Percentiles rank a stretch among this genome's conserved stretches.
These are phyloP conservation scores for Calonectria ilicicola DNA, from an alignment of 2,329 filamentous ascomycete genomes.

Conservation along the genomic window DNA sequence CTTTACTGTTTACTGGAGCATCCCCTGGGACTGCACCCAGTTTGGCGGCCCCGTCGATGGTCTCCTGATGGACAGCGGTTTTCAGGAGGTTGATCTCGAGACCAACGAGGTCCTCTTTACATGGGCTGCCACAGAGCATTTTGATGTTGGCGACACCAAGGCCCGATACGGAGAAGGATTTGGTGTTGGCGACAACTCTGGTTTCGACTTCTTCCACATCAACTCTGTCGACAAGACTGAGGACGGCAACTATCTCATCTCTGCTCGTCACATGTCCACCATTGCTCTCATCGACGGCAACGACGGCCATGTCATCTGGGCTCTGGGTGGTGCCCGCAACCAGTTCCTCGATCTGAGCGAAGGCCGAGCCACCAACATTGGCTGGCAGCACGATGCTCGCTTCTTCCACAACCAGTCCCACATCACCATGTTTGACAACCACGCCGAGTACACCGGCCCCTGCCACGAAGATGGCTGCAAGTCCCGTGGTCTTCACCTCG, in stretches of 20 bases:
- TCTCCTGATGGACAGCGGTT: slow-evolving; percentile 50
- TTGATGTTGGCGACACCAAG: slow-evolving; percentile 40
- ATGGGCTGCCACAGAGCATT: slow-evolving; percentile 51
- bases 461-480: slow-evolving; percentile 43
- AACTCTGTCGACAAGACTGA: slow-evolving; percentile 48
- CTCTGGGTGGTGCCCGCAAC: slow-evolving; percentile 50
- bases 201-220: slow-evolving; percentile 54
- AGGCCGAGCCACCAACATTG: slow-evolving; percentile 50
- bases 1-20: slow-evolving; percentile 54
- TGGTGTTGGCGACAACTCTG: slow-evolving; percentile 44
- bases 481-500: slow-evolving; percentile 45
- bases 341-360: slow-evolving; percentile 50
- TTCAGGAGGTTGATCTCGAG: slow-evolving; percentile 53
- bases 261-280: slow-evolving; percentile 46
- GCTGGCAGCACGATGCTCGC: slow-evolving; percentile 54
- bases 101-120: slow-evolving; percentile 52
- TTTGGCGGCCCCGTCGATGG: slow-evolving; percentile 47
- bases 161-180: slow-evolving; percentile 44
- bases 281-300: slow-evolving; percentile 45
- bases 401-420: slow-evolving; percentile 44
- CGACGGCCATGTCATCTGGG: slow-evolving; percentile 50
- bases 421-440: slow-evolving; percentile 55
- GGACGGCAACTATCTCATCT: slow-evolving; percentile 53
- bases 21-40: slow-evolving; percentile 44
- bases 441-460: slow-evolving; percentile 45